A percentile compares a stretch with the other conserved stretches of the same genome.
Conservation (phyloP, 306 rosid genomes). For the Pterocarpus macrocarpus region DNA sequence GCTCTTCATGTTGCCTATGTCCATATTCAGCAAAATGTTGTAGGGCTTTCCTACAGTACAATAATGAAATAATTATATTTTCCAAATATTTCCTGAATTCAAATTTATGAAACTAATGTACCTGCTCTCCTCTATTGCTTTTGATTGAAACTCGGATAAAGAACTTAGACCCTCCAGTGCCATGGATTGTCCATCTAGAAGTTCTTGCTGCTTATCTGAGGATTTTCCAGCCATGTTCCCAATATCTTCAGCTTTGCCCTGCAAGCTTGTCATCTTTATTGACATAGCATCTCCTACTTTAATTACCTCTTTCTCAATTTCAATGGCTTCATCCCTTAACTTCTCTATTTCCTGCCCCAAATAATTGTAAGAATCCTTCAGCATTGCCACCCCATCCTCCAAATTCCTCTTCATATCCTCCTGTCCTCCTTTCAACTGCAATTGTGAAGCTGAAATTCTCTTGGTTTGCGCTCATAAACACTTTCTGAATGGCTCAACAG, state of each 20-base stretch:
- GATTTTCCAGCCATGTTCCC: conserved; percentile 74
- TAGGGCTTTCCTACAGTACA: conserved; percentile 59
- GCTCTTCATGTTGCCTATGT: conserved; percentile 78
- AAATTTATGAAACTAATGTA: conserved; percentile 26
- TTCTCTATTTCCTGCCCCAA: conserved; percentile 66
- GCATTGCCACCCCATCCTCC: conserved; percentile 65
- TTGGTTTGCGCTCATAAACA: conserved; percentile 70
- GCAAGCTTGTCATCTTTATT: conserved; percentile 61
- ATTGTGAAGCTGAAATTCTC: conserved; percentile 66
- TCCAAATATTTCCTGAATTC: background rate
- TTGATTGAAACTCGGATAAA: conserved; percentile 68
- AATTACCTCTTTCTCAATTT: conserved; percentile 65
- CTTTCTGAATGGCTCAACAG: conserved; percentile 63
- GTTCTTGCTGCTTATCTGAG: conserved; percentile 75
- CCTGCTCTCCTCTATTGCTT: conserved; percentile 90
- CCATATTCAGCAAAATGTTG: conserved; percentile 67
- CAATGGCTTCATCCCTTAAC: conserved; percentile 65
- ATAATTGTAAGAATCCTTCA: conserved; percentile 65
- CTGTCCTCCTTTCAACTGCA: conserved; percentile 70
- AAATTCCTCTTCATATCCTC: conserved; percentile 62
- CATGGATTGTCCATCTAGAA: conserved; percentile 75
- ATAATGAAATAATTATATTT: background rate
- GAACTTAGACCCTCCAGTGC: conserved; percentile 69
- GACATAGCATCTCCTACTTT: conserved; percentile 77
- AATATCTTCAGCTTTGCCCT: conserved; percentile 77